phyloP scores from a whole-genome alignment of 345 rosid genomes.

The Citrus inodora region DNA sequence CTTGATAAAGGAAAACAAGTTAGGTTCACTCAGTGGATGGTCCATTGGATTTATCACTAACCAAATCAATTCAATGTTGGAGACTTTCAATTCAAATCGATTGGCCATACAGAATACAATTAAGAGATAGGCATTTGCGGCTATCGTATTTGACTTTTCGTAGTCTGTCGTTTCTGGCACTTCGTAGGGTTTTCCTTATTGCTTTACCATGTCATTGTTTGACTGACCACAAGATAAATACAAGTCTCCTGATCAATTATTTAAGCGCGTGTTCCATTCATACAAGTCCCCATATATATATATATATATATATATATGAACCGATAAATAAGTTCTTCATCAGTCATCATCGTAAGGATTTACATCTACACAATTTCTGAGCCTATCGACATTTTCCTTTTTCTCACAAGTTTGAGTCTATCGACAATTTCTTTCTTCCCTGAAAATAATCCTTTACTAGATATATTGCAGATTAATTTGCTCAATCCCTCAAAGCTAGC shows the following conservation, averaged over 20 bases:
- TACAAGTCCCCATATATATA: neutral
- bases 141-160: neutral
- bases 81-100: neutral
- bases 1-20: no score
- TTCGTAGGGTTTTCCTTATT: neutral
- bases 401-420: neutral
- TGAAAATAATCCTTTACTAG: neutral
- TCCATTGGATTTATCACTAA: neutral
- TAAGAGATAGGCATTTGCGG: neutral
- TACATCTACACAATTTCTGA: neutral
- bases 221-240: neutral
- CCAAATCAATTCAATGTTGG: neutral
- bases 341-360: neutral
- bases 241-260: neutral
- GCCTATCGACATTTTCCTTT: neutral
- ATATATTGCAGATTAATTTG: neutral
- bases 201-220: neutral
- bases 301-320: neutral
- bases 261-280: neutral
- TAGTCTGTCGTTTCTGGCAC: neutral
- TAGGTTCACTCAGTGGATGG: no score
- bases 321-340: neutral
- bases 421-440: neutral
- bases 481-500: no score
- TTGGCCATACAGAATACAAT: no score